These are phyloP conservation scores for Stevia rebaudiana DNA, from an alignment of 140 eudicot genomes.

Conservation along the genomic window DNA sequence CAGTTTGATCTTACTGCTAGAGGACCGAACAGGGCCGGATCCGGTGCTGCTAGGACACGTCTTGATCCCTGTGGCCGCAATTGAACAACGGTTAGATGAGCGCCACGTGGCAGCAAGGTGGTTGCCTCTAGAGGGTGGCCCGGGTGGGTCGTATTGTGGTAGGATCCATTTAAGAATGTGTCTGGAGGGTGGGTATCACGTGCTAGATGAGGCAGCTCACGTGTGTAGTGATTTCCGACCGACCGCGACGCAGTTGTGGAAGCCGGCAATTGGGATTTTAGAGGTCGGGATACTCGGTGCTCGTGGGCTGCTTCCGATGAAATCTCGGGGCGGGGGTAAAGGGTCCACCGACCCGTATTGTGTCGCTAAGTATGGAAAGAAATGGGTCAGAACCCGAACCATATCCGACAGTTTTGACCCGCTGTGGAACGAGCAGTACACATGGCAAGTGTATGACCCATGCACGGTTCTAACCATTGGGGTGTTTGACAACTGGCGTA, in stretches of 20 bases:
- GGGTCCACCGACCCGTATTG: conserved; percentile 98
- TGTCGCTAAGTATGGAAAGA: conserved; percentile 95
- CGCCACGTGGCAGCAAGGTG: conserved; percentile 75
- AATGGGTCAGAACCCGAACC: conserved; percentile 94
- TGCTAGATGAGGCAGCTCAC: conserved; percentile 96
- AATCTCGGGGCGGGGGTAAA: conserved; percentile 64
- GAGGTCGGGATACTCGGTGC: conserved; percentile 96
- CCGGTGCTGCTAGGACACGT: conserved; percentile 85
- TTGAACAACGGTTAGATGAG: conserved; percentile 91
- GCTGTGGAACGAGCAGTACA: conserved; percentile 98
- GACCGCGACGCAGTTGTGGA: conserved; percentile 89
- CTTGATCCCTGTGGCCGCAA: conserved; percentile 64
- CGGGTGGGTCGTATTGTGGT: conserved; percentile 76
- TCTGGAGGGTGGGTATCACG: conserved; percentile 96
- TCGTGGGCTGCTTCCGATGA: conserved; percentile 87
- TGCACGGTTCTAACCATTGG: conserved; percentile 92
- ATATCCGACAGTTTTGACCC: conserved; percentile 81
- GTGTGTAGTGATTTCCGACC: conserved; percentile 94
- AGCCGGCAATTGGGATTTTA: conserved; percentile 73
- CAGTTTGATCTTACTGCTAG: conserved; percentile 62
- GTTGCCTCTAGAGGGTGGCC: conserved; percentile 71
- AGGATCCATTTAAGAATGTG: conserved; percentile 75
- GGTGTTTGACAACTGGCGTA: conserved; percentile 94
- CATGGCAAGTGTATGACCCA: conserved; percentile 99
- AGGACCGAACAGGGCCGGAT: conserved; percentile 79